Base-by-base conservation (phyloP, 257 asterid genomes). In the Solanum peruvianum region DNA sequence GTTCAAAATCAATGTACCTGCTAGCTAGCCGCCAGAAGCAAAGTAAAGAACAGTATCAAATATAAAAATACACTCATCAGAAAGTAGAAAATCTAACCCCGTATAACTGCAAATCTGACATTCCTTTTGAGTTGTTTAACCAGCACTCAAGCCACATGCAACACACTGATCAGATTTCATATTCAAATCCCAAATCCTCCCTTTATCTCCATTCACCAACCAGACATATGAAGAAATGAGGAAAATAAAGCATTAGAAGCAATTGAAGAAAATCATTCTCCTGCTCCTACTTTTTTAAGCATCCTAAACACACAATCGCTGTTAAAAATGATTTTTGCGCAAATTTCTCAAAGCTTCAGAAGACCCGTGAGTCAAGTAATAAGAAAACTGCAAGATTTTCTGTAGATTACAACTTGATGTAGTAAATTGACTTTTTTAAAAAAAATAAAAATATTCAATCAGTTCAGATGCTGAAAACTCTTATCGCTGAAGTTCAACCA, bases 61-160 rank as follows among this genome's bases (percentile, higher is more conserved):
- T 15, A 78, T 25, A 8, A 44, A 18, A 81, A 47, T 5, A 49
- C 7, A 47, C 20, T 16, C 45, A 6, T 81, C 69, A 52, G 45
- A 49, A 49, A 29, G 69, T 52, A 49, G 69, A 39, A 44, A 85
- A 82, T 33, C 89, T 85, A 67, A 93, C 99, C 95, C 92, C 94
- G 69, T 89, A 92, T 84, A 90, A 56, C 85, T 92, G 88, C 93
- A 89, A 91, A 52, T 94, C 94, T 88, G 97, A 88, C 98, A 96
- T 94, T 90, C 91, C 94, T 91, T 88, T 56, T 35, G 23, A 71
- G 87, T 87, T 69, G 86, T 75, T 82, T 90, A 94, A 75, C 97
- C 94, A 62, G 95, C 88, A 89, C 93, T 87, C 81, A 88, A 88
- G 71, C 93, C 90, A 78, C 67, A 70, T 52, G 89, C 87, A 84